A percentile compares a stretch with the other conserved stretches of the same genome.
Evolutionary conservation across 2,329 filamentous ascomycete genomes (phyloP).

Genomic region (Curvularia sp.): DNA sequence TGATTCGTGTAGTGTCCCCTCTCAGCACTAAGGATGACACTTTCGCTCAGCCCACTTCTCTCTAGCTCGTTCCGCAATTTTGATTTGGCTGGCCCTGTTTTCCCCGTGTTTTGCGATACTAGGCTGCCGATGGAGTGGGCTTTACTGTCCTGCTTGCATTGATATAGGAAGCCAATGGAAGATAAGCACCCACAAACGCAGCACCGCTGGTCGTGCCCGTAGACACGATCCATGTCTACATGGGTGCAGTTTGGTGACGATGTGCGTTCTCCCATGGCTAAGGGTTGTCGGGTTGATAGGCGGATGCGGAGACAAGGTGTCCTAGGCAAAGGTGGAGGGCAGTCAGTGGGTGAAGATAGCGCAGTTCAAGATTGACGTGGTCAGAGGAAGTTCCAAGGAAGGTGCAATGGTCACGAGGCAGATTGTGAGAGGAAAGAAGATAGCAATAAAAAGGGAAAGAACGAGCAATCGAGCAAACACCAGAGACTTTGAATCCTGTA

Average conservation of each 20-base stretch:
- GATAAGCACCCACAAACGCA: constrained; percentile 64
- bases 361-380: not conserved
- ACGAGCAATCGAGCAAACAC: not conserved
- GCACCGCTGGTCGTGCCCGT: constrained; percentile 62
- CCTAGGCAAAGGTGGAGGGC: not conserved
- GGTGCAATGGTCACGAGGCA: not conserved
- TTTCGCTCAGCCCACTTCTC: constrained; percentile 41
- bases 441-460: not conserved
- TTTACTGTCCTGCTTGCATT: constrained; percentile 68
- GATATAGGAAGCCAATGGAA: constrained; percentile 74
- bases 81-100: constrained; percentile 19
- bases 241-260: constrained; percentile 66
- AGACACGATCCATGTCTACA: constrained; percentile 71
- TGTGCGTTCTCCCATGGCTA: constrained; percentile 27
- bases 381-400: not conserved
- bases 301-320: not conserved
- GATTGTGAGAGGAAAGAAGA: not conserved
- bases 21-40: constrained; percentile 46
- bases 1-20: constrained; percentile 42
- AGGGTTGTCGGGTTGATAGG: constrained; percentile 6
- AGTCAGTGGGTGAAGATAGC: not conserved
- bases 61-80: constrained; percentile 39
- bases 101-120: constrained; percentile 4
- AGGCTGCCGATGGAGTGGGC: constrained; percentile 17
- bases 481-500: not conserved